These are phyloP conservation scores for Exophiala phaeomuriformis DNA, from an alignment of 2,329 filamentous ascomycete genomes.

Conservation along the genomic window DNA sequence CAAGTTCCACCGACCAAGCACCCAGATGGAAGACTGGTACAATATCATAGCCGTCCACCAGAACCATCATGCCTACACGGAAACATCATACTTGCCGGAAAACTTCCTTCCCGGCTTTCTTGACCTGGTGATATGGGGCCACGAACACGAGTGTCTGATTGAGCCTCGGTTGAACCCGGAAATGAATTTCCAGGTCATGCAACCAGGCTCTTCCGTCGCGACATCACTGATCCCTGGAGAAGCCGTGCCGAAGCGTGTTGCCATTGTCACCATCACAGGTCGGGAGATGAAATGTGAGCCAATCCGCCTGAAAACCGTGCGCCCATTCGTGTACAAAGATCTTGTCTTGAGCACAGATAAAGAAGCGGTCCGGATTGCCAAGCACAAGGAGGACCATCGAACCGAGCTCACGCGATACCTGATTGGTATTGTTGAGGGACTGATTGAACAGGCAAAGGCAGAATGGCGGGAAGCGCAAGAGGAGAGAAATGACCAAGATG, in stretches of 20 bases:
- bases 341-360: conserved; percentile 69
- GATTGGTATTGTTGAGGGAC: conserved; percentile 68
- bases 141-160: conserved; percentile 94
- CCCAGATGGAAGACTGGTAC: conserved; percentile 85
- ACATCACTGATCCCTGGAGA: conserved; percentile 88
- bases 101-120: conserved; percentile 86
- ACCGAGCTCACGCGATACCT: conserved; percentile 70
- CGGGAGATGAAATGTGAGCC: conserved; percentile 73
- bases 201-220: conserved; percentile 91
- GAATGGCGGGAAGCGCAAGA: conserved; percentile 77
- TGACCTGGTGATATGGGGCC: conserved; percentile 90
- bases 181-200: conserved; percentile 90
- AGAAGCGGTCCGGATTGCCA: conserved; percentile 68
- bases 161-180: conserved; percentile 76
- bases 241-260: conserved; percentile 82
- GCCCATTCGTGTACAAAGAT: conserved; percentile 83
- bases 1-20: conserved; percentile 78
- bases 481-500: conserved; percentile 50
- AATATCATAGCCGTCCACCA: conserved; percentile 93
- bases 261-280: conserved; percentile 75
- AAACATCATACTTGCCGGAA: conserved; percentile 90
- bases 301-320: conserved; percentile 76
- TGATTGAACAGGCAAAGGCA: conserved; percentile 76
- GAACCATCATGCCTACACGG: conserved; percentile 86
- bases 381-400: conserved; percentile 74